These are phyloP conservation scores for Kwoniella mangroviensis DNA, from an alignment of 768 basidiomycete genomes.

Conservation along the genomic window DNA sequence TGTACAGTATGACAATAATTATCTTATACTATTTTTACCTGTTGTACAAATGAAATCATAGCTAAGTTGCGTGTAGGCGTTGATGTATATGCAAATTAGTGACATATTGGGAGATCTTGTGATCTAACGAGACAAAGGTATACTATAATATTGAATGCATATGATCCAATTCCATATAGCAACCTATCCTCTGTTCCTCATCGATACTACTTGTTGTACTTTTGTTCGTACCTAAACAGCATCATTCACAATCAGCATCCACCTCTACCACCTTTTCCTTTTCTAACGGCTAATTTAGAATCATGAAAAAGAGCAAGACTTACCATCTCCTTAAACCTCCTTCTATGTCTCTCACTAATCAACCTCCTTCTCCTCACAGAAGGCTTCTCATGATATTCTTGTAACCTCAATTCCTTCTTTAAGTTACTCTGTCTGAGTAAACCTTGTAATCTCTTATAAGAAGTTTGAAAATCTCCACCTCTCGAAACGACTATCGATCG, in stretches of 20 bases:
- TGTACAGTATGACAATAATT: not conserved
- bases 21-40: too few species aligned
- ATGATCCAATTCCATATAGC: not conserved
- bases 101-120: not conserved
- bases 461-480: constrained; percentile 19
- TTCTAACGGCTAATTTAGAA: not conserved
- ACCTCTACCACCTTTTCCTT: not conserved
- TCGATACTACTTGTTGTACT: constrained; percentile 31
- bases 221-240: constrained; percentile 26
- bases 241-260: not conserved
- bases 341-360: constrained; percentile 27
- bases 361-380: constrained; percentile 28
- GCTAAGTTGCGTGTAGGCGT: not conserved
- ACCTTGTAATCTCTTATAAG: constrained; percentile 17
- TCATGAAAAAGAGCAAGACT: constrained; percentile 8
- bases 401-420: constrained; percentile 26
- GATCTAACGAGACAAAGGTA: too few species aligned
- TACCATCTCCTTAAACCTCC: constrained; percentile 37
- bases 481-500: constrained; percentile 10
- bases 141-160: not conserved
- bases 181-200: constrained; percentile 24
- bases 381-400: constrained; percentile 32
- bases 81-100: not conserved
- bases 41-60: not conserved
- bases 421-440: constrained; percentile 27